phyloP scores from a whole-genome alignment of 192 early-diverging fungal species.

The Piromyces sp. region DNA sequence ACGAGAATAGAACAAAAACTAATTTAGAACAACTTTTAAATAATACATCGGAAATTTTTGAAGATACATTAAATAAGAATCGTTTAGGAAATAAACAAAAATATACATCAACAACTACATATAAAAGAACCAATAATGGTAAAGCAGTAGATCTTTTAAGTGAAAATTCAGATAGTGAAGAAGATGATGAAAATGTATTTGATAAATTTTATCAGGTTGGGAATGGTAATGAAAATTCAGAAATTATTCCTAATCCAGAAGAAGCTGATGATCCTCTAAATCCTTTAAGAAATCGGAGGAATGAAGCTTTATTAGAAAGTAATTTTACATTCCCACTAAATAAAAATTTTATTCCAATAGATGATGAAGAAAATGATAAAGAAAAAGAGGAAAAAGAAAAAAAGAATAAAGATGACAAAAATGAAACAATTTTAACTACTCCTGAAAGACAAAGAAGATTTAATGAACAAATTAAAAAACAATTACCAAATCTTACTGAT shows the following conservation, averaged over 20 bases:
- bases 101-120: neutral
- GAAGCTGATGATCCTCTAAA: neutral
- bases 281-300: neutral
- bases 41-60: neutral
- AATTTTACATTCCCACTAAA: neutral
- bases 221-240: neutral
- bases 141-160: neutral
- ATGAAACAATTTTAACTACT: neutral
- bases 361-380: constrained; percentile 5
- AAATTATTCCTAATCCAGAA: neutral
- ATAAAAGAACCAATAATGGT: neutral
- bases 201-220: neutral
- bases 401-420: neutral
- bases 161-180: neutral
- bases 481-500: neutral
- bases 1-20: neutral
- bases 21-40: neutral
- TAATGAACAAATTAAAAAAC: neutral
- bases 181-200: neutral
- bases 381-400: constrained; percentile 9
- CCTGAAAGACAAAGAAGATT: neutral
- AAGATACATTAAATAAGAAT: neutral
- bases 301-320: neutral
- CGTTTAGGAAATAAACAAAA: neutral
- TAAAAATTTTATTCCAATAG: neutral